phyloP scores from a whole-genome alignment of 2,329 filamentous ascomycete species.

The Hypoxylon sp. region DNA sequence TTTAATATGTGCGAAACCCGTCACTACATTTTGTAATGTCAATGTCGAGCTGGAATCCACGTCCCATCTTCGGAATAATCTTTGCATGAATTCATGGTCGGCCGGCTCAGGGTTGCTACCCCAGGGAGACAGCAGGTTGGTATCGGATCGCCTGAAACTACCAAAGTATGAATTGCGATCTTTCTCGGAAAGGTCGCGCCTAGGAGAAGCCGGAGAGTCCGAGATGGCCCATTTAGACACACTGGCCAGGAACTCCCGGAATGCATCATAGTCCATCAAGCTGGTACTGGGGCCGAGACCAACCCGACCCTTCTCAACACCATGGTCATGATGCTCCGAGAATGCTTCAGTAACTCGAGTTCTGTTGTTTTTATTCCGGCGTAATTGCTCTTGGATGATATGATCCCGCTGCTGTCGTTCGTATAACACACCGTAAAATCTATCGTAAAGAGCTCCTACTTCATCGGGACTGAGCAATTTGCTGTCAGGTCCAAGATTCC shows the following conservation, averaged over 20 bases:
- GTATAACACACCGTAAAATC: conserved; percentile 93
- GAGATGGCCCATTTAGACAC: conserved; percentile 95
- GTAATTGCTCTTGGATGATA: conserved; percentile 80
- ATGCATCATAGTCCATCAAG: conserved; percentile 97
- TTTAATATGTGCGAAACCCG: conserved; percentile 90
- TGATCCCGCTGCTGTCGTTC: conserved; percentile 88
- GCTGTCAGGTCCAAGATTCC: conserved; percentile 95
- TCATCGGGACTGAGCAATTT: conserved; percentile 90
- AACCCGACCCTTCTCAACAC: conserved; percentile 86
- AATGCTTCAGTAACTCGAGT: conserved; percentile 63
- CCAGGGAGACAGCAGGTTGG: conserved; percentile 66
- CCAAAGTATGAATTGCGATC: conserved; percentile 73
- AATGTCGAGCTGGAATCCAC: conserved; percentile 81
- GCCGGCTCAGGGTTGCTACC: conserved; percentile 77
- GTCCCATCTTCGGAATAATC: conserved; percentile 92
- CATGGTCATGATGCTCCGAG: conserved; percentile 61
- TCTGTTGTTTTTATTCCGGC: conserved; percentile 73
- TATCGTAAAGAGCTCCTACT: conserved; percentile 90
- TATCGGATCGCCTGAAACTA: conserved; percentile 66
- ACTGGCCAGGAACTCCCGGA: conserved; percentile 91
- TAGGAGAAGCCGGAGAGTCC: conserved; percentile 79
- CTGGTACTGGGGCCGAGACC: conserved; percentile 90
- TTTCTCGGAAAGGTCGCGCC: conserved; percentile 64
- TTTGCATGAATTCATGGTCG: conserved; percentile 93
- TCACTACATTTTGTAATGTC: conserved; percentile 91